These are phyloP conservation scores for Pistacia atlantica DNA, from an alignment of 345 rosid species.

Conservation along the genomic window DNA sequence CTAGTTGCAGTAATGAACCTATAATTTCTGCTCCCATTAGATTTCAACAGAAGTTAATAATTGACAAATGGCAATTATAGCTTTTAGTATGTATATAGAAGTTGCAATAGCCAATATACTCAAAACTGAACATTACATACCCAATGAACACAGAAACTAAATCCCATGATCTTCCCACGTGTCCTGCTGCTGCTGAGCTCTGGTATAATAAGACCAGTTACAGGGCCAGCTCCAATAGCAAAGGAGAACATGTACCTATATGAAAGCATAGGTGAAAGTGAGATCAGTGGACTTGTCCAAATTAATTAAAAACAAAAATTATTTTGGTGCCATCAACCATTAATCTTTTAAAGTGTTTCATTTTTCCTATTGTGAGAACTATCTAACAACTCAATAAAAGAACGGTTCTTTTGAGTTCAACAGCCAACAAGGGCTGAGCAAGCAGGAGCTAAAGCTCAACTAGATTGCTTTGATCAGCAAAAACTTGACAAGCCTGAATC, in stretches of 20 bases:
- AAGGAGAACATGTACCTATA: conserved; percentile 67
- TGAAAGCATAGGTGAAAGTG: conserved; percentile 5
- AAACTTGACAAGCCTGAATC: background rate
- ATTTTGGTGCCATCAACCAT: background rate
- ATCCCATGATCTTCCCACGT: conserved; percentile 77
- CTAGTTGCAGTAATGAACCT: background rate
- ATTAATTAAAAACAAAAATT: conserved; percentile 2
- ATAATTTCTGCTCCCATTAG: background rate
- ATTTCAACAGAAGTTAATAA: background rate
- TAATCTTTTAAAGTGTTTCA: background rate
- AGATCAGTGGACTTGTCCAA: background rate
- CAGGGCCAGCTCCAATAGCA: conserved; percentile 82
- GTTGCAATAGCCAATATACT: background rate
- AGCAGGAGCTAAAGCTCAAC: background rate
- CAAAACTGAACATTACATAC: conserved; percentile 32
- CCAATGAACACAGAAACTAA: conserved; percentile 82
- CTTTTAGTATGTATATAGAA: background rate
- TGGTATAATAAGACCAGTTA: conserved; percentile 72
- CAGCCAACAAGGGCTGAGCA: background rate
- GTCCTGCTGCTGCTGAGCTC: conserved; percentile 70
- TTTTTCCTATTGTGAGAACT: background rate
- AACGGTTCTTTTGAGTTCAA: background rate
- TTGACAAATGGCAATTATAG: background rate
- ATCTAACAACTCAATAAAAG: background rate
- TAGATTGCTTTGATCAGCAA: background rate